phyloP scores from a whole-genome alignment of 768 basidiomycete species.

The Xerocomellus dryophilus region DNA sequence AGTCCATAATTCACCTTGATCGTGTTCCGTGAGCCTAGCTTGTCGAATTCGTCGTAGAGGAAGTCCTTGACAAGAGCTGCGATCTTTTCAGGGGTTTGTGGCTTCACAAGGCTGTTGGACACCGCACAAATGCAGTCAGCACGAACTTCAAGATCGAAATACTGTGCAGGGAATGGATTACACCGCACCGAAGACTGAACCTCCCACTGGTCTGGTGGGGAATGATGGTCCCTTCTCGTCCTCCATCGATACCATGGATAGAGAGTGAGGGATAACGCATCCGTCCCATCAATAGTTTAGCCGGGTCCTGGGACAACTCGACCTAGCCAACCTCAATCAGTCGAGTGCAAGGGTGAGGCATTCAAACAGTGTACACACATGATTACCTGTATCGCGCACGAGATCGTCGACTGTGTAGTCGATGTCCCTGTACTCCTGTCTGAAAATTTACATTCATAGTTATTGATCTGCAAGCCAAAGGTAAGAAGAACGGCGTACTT shows the following conservation, averaged over 20 bases:
- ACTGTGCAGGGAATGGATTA: neutral
- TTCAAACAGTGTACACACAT: neutral
- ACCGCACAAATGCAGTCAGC: neutral
- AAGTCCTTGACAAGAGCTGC: conserved; percentile 63
- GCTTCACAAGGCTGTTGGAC: conserved; percentile 60
- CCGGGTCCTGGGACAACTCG: neutral
- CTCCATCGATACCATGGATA: conserved; percentile 3
- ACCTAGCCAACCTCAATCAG: neutral
- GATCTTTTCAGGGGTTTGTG: conserved; percentile 71
- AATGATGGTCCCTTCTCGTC: conserved; percentile 2
- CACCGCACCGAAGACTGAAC: conserved; percentile 3
- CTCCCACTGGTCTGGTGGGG: neutral
- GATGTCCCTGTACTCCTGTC: neutral
- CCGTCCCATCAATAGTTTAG: conserved; percentile 3
- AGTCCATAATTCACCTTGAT: conserved; percentile 60
- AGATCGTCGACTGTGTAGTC: neutral
- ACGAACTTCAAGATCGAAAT: neutral
- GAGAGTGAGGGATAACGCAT: conserved; percentile 5
- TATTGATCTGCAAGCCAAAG: neutral
- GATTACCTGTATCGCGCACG: neutral
- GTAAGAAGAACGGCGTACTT: neutral
- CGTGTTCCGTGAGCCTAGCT: conserved; percentile 77
- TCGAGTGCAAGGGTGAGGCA: neutral
- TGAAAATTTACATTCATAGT: neutral
- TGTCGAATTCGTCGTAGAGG: conserved; percentile 71